phyloP scores from a whole-genome alignment of 1,284 basidiomycete genomes.

The Cryptococcus floricola region DNA sequence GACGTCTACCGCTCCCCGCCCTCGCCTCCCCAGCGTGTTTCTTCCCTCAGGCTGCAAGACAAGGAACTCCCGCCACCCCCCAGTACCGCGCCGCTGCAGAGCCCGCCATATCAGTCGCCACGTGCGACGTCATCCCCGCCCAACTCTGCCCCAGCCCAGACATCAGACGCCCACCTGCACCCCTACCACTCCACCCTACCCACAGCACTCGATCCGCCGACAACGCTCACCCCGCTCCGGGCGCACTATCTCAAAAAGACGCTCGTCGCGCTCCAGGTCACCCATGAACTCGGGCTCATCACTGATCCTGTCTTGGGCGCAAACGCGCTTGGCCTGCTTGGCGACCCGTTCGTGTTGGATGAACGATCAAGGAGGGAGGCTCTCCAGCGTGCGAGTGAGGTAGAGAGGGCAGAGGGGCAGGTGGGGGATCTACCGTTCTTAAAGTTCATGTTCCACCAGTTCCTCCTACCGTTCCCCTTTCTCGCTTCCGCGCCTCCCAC shows the following conservation, averaged over 20 bases:
- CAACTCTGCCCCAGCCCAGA: constrained; percentile 13
- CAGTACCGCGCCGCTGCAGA: neutral
- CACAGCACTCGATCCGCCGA: constrained; percentile 24
- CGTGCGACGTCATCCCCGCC: constrained; percentile 1
- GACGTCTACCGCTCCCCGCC: constrained; percentile 34
- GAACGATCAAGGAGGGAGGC: constrained; percentile 54
- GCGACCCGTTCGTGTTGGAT: constrained; percentile 73
- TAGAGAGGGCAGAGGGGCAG: constrained; percentile 20
- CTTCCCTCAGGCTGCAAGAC: constrained; percentile 1
- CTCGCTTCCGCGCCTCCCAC: constrained; percentile 75
- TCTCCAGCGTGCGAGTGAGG: constrained; percentile 19
- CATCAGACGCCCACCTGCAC: constrained; percentile 30
- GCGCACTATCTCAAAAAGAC: constrained; percentile 95
- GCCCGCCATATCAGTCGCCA: neutral
- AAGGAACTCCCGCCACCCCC: constrained; percentile 10
- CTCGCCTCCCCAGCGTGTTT: constrained; percentile 28
- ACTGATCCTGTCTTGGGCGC: constrained; percentile 57
- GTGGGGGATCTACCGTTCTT: constrained; percentile 73
- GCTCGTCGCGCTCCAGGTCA: constrained; percentile 81
- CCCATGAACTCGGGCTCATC: constrained; percentile 68
- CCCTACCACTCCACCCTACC: constrained; percentile 38
- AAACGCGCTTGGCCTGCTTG: constrained; percentile 78
- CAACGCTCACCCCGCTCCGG: constrained; percentile 68
- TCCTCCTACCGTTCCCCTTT: constrained; percentile 89
- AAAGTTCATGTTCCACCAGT: constrained; percentile 82